Evolutionary conservation across 257 asterid genomes (phyloP), one percentile per base, ranked within the genome.

Genomic region (Hygrophila difformis): DNA sequence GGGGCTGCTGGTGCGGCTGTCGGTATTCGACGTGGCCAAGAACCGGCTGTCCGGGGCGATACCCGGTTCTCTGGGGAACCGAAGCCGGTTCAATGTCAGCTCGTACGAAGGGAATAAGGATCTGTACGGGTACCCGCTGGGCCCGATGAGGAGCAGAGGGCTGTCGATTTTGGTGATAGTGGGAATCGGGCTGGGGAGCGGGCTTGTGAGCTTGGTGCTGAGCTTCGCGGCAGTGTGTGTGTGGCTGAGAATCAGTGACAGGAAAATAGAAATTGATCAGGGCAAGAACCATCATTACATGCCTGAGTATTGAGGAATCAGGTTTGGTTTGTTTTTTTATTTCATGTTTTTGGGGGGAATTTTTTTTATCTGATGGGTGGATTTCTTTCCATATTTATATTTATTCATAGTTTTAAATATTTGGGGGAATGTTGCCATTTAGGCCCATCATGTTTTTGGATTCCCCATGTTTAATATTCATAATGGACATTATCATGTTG

Each of bases 161-260:
- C 62, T 87, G 8, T 73, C 87, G n/a, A 55, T 87, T 6, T 8
- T 74, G 60, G 74, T 74, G 10, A 81, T 87, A n/a, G 97, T 87
- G 7, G 97, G 91, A 70, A 87, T 87, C 79, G 97, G 97, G 45
- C 73, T 87, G 18, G 94, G 91, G 7, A 87, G 94, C 51, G 97
- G 97, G 62, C 61, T 87, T 15, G 43, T 76, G 36, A 87, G 97
- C 69, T 64, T 87, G 78, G 68, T 81, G 0, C 60, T 87, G 51
- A 87, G 97, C 54, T 87, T 87, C 55, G 74, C 85, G 9, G 97
- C 83, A 4, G 97, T 87, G 24, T 87, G 97, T 51, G 22, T 83
- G 2, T 87, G 97, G 97, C 64, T 87, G 72, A 80, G 79, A 65
- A 59, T 70, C 28, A 71, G 79, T 0, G 97, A 87, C 44, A 67